Evolutionary conservation across 2,329 filamentous ascomycete genomes (phyloP), one percentile per base, ranked within the genome.

Genomic region (Mariannaea sp.): DNA sequence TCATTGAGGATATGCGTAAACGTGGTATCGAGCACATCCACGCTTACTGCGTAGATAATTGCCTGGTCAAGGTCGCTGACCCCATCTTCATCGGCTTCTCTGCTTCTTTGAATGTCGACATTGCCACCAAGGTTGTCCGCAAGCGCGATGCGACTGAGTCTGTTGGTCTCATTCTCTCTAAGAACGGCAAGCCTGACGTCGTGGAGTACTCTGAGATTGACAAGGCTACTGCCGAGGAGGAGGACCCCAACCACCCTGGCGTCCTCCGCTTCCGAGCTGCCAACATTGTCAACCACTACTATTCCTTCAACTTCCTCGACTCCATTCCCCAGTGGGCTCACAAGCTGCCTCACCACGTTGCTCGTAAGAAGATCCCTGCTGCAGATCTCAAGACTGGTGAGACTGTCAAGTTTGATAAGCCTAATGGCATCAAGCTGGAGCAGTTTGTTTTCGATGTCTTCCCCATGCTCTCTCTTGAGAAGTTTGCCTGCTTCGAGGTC

Each of bases 281-380:
- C 69, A 99, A 99, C 80, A 99, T 99, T 66, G 94, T 99, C 77
- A 99, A 99, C 81, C 94, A 99, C 82, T 99, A 97, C 84, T 99
- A 99, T 80, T 96, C 91, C 40, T 93, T 92, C 80, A 78, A 83
- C 63, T 97, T 97, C 82, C 83, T 99, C 42, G 89, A 96, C 73
- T 88, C 85, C 59, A 96, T 97, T 65, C 92, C 94, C 53, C 77
- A 85, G 65, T 97, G 91, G 90, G 86, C 84, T 14, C 82, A 92
- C 76, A 85, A 87, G 73, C 84, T 99, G 46, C 93, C 93, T 13
- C 94, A 97, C 74, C 94, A 99, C 79, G 87, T 99, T 59, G 94
- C 94, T 38, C 86, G 89, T 73, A 99, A 99, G 88, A 99, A 99
- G 89, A 99, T 99, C 58, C 92, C 93, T 9, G 87, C 84, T 70